phyloP scores from a whole-genome alignment of 2,329 filamentous ascomycete species.

The Pseudopithomyces chartarum region DNA sequence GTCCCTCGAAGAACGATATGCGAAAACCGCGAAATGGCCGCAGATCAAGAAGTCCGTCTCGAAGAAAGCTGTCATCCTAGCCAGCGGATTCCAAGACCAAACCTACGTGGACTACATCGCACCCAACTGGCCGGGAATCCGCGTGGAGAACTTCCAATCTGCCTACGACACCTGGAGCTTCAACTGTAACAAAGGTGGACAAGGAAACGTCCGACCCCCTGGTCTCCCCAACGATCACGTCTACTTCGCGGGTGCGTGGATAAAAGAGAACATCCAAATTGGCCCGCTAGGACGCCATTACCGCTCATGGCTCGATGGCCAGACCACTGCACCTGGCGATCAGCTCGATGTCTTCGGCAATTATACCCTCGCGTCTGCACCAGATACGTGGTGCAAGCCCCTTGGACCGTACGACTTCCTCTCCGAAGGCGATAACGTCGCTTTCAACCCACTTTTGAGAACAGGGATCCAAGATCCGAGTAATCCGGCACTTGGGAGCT shows the following conservation, averaged over 20 bases:
- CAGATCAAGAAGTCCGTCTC: slow-evolving; percentile 5
- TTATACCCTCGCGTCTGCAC: slow-evolving; percentile 42
- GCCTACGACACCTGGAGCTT: slow-evolving; percentile 17
- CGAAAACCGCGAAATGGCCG: neutral
- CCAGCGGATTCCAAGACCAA: slow-evolving; percentile 17
- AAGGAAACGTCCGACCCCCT: slow-evolving; percentile 10
- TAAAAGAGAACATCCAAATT: slow-evolving; percentile 56
- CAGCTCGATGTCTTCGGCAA: slow-evolving; percentile 44
- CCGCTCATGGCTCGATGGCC: slow-evolving; percentile 52
- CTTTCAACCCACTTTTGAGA: slow-evolving; percentile 10
- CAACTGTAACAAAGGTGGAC: slow-evolving; percentile 15
- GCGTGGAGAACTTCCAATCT: slow-evolving; percentile 10
- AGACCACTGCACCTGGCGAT: slow-evolving; percentile 46
- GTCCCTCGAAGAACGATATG: slow-evolving; percentile 8
- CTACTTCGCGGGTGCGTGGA: slow-evolving; percentile 44
- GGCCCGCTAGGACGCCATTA: slow-evolving; percentile 45
- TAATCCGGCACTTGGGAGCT: slow-evolving; percentile 44
- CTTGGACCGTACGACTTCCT: slow-evolving; percentile 13
- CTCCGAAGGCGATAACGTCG: slow-evolving; percentile 22
- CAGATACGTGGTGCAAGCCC: slow-evolving; percentile 14
- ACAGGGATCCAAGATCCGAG: slow-evolving; percentile 28
- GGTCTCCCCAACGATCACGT: slow-evolving; percentile 11
- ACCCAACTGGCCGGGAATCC: slow-evolving; percentile 9
- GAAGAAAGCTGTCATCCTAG: slow-evolving; percentile 14
- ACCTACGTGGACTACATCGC: slow-evolving; percentile 14